Percentiles rank a stretch among this genome's conserved stretches.
These are phyloP conservation scores for Aspergillus ochraceoroseus DNA, from an alignment of 2,329 filamentous ascomycete species.

Conservation along the genomic window DNA sequence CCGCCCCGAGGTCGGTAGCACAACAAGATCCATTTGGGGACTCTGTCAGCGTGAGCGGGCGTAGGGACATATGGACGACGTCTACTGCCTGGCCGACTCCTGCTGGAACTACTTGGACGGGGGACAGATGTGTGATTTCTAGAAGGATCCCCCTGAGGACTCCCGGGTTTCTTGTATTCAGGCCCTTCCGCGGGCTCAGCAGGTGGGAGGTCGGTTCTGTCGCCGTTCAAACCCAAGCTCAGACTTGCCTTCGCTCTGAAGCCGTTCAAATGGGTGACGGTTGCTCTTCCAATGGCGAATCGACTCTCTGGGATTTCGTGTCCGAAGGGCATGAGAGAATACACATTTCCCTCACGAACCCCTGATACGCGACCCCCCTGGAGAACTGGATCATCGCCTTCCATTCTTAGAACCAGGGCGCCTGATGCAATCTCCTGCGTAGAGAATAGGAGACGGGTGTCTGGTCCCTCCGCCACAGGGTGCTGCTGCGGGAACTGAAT, in stretches of 20 bases:
- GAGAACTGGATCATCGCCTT: neutral
- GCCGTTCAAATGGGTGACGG: neutral
- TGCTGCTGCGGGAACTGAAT: conserved; percentile 1
- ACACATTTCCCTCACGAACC: conserved; percentile 1
- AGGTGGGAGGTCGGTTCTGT: no score
- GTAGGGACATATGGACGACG: no score
- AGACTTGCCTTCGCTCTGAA: conserved; percentile 1
- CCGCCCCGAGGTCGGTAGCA: no score
- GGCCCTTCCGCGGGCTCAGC: no score
- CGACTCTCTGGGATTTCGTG: neutral
- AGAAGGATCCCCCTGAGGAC: no score
- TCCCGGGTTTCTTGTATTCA: no score
- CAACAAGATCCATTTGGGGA: no score
- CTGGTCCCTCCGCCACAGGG: conserved; percentile 1
- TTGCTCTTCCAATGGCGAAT: neutral
- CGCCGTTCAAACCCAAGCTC: no score
- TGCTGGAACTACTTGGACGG: no score
- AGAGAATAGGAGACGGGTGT: conserved; percentile 2
- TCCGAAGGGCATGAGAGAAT: neutral
- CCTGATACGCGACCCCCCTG: neutral
- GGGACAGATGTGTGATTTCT: no score
- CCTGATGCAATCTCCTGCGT: neutral
- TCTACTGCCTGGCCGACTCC: no score
- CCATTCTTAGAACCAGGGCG: neutral
- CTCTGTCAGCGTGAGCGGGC: no score